These are phyloP conservation scores for Gardenia jasminoides DNA, from an alignment of 257 asterid genomes.

Conservation along the genomic window DNA sequence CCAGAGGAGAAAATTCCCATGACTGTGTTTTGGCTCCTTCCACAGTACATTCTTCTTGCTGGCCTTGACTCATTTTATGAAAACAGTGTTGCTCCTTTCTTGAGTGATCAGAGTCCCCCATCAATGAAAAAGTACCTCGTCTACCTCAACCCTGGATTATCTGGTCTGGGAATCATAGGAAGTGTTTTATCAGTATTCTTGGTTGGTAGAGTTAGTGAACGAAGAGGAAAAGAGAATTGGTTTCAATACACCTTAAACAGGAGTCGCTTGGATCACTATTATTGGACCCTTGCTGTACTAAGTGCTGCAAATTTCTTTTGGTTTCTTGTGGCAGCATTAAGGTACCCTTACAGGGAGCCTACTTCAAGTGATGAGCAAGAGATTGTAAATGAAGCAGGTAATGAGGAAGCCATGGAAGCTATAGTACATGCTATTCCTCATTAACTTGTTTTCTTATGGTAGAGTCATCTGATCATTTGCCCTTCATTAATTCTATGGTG, in stretches of 20 bases:
- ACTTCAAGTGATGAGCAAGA: not conserved
- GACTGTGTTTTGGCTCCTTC: constrained; percentile 43
- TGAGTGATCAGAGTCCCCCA: constrained; percentile 25
- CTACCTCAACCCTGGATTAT: constrained; percentile 21
- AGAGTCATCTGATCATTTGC: too few species aligned
- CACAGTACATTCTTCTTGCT: constrained; percentile 48
- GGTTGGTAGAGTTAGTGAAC: constrained; percentile 48
- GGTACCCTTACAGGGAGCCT: not conserved
- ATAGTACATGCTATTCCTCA: too few species aligned
- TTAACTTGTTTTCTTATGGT: too few species aligned
- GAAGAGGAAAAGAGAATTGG: constrained; percentile 44
- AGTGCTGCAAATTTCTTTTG: constrained; percentile 38
- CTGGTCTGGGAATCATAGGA: constrained; percentile 46
- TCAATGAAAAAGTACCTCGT: constrained; percentile 29
- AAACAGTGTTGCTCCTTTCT: constrained; percentile 28
- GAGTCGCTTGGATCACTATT: constrained; percentile 61
- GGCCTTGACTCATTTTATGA: constrained; percentile 39
- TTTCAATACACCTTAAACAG: constrained; percentile 44
- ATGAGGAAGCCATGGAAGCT: not conserved
- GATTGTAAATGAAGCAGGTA: not conserved
- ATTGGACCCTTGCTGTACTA: constrained; percentile 48
- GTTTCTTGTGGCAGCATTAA: constrained; percentile 5
- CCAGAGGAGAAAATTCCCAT: constrained; percentile 38
- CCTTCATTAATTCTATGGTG: too few species aligned
- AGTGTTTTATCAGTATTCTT: constrained; percentile 40